phyloP scores from a whole-genome alignment of 805 yeast species.

The Maudiozyma barnettii region DNA sequence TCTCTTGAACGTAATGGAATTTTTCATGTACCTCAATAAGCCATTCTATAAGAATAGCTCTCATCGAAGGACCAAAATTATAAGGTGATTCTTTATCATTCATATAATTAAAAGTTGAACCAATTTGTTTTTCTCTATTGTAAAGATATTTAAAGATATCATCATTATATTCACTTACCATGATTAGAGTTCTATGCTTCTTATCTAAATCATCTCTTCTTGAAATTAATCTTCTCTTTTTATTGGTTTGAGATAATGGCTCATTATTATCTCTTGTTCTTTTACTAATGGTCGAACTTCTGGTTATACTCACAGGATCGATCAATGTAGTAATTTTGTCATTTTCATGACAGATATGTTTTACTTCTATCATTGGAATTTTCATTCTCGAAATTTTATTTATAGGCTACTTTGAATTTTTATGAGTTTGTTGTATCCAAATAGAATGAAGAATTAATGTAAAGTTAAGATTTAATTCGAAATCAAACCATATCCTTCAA shows the following conservation, averaged over 20 bases:
- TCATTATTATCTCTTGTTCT: not conserved
- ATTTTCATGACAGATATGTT: too few species aligned
- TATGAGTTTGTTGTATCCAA: too few species aligned
- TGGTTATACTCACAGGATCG: too few species aligned
- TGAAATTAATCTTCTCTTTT: not conserved
- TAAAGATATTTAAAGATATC: constrained; percentile 76
- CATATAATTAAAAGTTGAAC: constrained; percentile 60
- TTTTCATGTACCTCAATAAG: constrained; percentile 78
- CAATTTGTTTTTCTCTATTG: constrained; percentile 53
- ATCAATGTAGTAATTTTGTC: too few species aligned
- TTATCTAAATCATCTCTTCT: constrained; percentile 28
- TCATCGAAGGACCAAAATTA: constrained; percentile 67
- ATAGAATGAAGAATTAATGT: too few species aligned
- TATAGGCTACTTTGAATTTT: too few species aligned
- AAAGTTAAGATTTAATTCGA: too few species aligned
- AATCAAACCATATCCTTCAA: too few species aligned
- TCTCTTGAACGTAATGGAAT: constrained; percentile 76
- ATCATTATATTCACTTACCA: constrained; percentile 82
- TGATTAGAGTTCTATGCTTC: constrained; percentile 40
- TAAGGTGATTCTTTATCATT: constrained; percentile 40
- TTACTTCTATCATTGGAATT: too few species aligned
- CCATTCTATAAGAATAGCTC: constrained; percentile 87
- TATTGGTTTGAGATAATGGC: not conserved
- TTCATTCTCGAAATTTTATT: too few species aligned
- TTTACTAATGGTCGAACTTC: not conserved